phyloP scores from a whole-genome alignment of 805 yeast species.

The Brettanomyces bruxellensis region DNA sequence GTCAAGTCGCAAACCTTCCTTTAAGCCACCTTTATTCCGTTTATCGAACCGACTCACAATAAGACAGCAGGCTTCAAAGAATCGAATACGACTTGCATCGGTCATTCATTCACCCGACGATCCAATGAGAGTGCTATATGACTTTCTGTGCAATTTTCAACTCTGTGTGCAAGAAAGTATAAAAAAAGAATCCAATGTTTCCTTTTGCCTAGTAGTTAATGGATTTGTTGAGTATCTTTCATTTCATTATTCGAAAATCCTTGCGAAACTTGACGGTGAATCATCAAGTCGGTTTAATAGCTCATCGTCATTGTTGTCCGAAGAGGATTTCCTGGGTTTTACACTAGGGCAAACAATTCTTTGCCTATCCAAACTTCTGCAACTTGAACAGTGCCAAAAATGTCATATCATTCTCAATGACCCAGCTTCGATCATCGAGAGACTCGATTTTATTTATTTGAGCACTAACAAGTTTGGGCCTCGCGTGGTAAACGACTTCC shows the following conservation, averaged over 20 bases:
- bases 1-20: no score
- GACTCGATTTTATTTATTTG: constrained; percentile 11
- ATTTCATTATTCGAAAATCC: constrained; percentile 13
- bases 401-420: constrained; percentile 13
- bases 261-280: constrained; percentile 6
- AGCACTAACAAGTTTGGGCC: constrained; percentile 1
- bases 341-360: constrained; percentile 9
- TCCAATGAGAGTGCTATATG: neutral
- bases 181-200: no score
- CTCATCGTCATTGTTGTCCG: neutral
- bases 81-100: neutral
- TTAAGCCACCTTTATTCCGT: neutral
- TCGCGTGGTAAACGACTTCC: constrained; percentile 9
- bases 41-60: neutral
- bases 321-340: constrained; percentile 7
- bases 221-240: constrained; percentile 19
- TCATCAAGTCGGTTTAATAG: neutral
- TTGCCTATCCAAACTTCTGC: constrained; percentile 9
- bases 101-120: neutral
- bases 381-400: constrained; percentile 4
- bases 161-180: neutral
- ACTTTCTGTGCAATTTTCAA: neutral
- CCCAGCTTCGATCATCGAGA: constrained; percentile 9
- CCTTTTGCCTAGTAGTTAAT: constrained; percentile 2
- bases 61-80: neutral